Conservation (phyloP, 140 eudicot genomes). For the Flaveria floridana region DNA sequence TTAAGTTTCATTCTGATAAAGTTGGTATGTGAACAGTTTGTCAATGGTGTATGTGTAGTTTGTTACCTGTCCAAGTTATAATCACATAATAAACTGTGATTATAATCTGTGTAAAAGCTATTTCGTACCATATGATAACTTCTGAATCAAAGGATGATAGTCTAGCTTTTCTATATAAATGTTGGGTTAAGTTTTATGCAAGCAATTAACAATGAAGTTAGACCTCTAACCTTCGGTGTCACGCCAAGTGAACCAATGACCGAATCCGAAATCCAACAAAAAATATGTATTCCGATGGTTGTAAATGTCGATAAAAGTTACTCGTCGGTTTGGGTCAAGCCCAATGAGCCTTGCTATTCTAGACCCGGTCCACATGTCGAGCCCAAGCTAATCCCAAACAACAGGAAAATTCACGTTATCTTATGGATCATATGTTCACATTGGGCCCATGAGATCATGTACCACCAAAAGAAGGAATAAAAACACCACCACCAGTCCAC, state of each 20-base stretch:
- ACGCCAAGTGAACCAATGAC: background rate
- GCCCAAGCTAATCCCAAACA: no score
- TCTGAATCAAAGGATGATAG: background rate
- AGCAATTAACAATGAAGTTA: background rate
- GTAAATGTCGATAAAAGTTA: background rate
- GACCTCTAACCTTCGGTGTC: background rate
- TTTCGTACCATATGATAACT: background rate
- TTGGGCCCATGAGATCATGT: no score
- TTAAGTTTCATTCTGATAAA: no score
- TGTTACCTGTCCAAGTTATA: no score
- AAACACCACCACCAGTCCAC: no score
- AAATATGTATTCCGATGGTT: background rate
- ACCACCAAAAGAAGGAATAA: no score
- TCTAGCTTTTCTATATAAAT: background rate
- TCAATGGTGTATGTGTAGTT: no score
- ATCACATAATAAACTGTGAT: no score
- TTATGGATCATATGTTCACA: no score
- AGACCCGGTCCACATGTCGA: background rate
- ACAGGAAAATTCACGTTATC: no score
- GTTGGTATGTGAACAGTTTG: no score
- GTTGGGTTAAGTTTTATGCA: background rate
- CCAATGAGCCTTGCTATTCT: background rate
- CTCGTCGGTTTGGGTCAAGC: background rate
- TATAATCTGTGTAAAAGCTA: no score
- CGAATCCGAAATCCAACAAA: background rate